Percentiles rank a stretch among this genome's conserved stretches.
phyloP scores from a whole-genome alignment of 83 land plant species.

The Picea mariana region DNA sequence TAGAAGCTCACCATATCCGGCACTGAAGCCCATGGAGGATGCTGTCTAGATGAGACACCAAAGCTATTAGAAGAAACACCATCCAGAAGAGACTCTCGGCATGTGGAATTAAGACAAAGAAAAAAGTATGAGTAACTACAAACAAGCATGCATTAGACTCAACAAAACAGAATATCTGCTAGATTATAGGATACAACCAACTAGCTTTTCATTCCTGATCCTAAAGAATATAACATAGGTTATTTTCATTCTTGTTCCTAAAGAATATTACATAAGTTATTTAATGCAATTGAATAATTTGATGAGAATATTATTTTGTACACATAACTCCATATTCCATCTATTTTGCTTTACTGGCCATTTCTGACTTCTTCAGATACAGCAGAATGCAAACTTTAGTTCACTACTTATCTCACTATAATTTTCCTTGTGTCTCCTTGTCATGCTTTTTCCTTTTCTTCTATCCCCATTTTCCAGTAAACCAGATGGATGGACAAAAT shows the following conservation, averaged over 20 bases:
- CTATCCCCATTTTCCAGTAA: neutral
- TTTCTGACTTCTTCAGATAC: neutral
- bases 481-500: neutral
- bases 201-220: neutral
- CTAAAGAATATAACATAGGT: too few relatives aligned
- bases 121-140: neutral
- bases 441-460: neutral
- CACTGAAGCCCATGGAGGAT: too few relatives aligned
- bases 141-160: neutral
- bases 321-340: neutral
- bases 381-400: neutral
- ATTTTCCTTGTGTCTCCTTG: neutral
- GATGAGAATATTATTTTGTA: neutral
- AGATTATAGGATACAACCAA: neutral
- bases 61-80: too few relatives aligned
- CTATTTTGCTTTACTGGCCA: too few relatives aligned
- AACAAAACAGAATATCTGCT: neutral
- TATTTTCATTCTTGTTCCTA: neutral
- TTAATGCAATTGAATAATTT: neutral
- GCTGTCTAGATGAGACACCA: too few relatives aligned
- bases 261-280: neutral
- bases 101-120: neutral
- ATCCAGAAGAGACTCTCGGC: too few relatives aligned
- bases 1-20: too few relatives aligned
- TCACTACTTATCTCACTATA: neutral